Evolutionary conservation across 495 filamentous ascomycete genomes (phyloP), one percentile per base, ranked within the genome.

Genomic region (Annulohypoxylon bovei): DNA sequence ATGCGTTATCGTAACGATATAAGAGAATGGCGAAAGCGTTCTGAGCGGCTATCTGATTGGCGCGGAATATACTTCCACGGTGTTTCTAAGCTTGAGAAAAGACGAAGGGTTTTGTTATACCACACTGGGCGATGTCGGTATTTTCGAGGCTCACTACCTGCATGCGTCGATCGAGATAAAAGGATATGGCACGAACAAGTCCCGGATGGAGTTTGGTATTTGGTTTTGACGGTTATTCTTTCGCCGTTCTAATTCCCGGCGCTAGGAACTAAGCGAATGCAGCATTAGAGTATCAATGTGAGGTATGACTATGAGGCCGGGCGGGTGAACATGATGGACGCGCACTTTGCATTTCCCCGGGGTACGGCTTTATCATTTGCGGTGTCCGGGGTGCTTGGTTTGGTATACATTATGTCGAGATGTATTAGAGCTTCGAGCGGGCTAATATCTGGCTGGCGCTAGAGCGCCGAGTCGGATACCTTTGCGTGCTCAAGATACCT

Each of bases 241-340:
- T 28, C 20, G 37, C 47, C 12, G 30, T 18, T 46, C 20, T 22
- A 30, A 57, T 49, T 49, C 14, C 20, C 22, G 58, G 53, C 35
- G 16, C 49, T 50, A 23, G 5, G 62, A 57, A 20, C 5, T 9
- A 30, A 42, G 12, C 35, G 46, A 71, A 59, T 39, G 30, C 9
- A 60, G 33, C 52, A 67, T 67, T 59, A 39, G 27, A 67, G 16
- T 39, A 64, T 63, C 46, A 56, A 64, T 55, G 69, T 28, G 14
- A 44, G 54, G 58, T 28, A 67, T 64, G 69, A 39, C 11, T 64
- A 64, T 32, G 52, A 25, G 22, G 35, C 18, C 18, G 30, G 33
- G 27, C 25, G 2, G 47, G 14, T 42, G 37, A 9, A 20, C 18
- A 20, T 14, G 42, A 25, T 23, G 50, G n/a, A 22, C 6, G 27